Evolutionary conservation across 2,329 filamentous ascomycete species (phyloP).

Genomic region (Ceratocystis albifundus): DNA sequence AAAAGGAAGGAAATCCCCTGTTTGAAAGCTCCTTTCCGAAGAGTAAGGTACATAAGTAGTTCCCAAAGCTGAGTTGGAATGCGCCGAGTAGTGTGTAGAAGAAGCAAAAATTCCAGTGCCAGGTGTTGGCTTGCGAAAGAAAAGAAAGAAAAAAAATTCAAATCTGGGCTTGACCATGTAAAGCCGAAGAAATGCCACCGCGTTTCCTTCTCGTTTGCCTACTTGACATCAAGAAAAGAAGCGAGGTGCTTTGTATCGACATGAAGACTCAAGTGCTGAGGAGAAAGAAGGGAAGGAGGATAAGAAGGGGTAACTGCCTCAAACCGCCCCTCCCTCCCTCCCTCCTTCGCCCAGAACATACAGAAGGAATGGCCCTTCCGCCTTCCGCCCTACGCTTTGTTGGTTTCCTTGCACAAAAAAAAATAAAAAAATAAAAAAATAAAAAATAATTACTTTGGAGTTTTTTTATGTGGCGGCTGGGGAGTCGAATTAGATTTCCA

Average conservation of each 20-base stretch:
- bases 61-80: background rate
- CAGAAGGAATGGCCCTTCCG: background rate
- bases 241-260: background rate
- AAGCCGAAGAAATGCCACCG: slow-evolving; percentile 3
- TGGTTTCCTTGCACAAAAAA: background rate
- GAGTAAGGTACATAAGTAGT: background rate
- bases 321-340: background rate
- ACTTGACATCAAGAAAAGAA: background rate
- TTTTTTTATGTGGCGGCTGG: slow-evolving; percentile 18
- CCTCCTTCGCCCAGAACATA: background rate
- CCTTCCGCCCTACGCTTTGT: background rate
- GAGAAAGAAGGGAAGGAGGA: background rate
- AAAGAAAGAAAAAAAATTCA: too few species aligned
- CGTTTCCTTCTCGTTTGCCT: background rate
- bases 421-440: too few species aligned
- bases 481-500: slow-evolving; percentile 18
- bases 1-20: background rate
- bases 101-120: background rate
- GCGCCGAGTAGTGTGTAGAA: background rate
- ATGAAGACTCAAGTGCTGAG: background rate
- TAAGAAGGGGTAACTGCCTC: slow-evolving; percentile 6
- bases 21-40: slow-evolving; percentile 1
- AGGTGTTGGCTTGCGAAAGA: background rate
- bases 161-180: background rate
- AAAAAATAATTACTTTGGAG: background rate